Percentiles rank a stretch among this genome's conserved stretches.
Conservation (phyloP, 2,329 filamentous ascomycete genomes). For the Colletotrichum costaricense region DNA sequence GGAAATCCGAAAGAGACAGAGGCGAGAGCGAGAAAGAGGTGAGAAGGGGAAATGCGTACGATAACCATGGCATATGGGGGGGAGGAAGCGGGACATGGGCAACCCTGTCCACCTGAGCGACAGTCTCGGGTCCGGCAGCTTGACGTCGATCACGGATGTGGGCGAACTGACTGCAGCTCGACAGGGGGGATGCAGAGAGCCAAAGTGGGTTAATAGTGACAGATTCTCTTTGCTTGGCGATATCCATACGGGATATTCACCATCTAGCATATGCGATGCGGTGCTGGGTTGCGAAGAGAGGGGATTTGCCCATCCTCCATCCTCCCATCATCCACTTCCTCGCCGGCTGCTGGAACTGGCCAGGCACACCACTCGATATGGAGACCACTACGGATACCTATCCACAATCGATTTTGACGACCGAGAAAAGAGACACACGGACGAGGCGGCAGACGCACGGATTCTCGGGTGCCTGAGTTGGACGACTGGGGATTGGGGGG, state of each 20-base stretch:
- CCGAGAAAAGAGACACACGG: conserved; percentile 17
- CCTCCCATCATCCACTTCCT: not conserved
- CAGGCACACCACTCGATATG: not conserved
- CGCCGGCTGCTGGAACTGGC: not conserved
- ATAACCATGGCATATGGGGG: not conserved
- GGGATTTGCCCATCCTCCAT: not conserved
- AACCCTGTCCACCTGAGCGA: not conserved
- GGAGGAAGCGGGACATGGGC: not conserved
- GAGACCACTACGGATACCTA: not conserved
- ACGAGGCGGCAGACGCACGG: conserved; percentile 3
- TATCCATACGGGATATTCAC: not conserved
- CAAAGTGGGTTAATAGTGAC: not conserved
- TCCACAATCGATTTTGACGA: not conserved
- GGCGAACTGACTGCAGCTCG: conserved; percentile 9
- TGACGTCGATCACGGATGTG: conserved; percentile 23
- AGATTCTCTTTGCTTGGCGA: not conserved
- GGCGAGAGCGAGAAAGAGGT: not conserved
- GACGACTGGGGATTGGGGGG: not conserved
- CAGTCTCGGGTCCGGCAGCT: conserved; percentile 27
- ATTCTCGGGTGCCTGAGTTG: not conserved
- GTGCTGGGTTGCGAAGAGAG: not conserved
- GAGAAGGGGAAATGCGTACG: not conserved
- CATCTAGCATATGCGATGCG: not conserved
- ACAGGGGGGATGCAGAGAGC: conserved; percentile 5
- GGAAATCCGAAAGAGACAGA: not conserved